phyloP scores from a whole-genome alignment of 805 yeast genomes.

The Spathaspora passalidarum region DNA sequence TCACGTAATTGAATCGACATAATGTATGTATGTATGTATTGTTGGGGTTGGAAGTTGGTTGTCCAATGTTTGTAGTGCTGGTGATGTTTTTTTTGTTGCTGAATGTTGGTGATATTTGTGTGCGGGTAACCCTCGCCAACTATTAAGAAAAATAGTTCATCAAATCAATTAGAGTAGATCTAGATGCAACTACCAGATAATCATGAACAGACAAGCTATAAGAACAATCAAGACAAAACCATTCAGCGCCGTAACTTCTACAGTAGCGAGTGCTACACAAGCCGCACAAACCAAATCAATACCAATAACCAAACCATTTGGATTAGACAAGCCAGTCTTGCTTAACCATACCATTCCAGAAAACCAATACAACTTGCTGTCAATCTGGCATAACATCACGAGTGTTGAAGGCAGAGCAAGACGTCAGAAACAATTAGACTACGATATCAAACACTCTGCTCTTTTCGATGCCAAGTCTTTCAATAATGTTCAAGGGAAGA shows the following conservation, averaged over 20 bases:
- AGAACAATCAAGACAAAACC: neutral
- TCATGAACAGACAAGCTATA: neutral
- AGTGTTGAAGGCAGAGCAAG: constrained; percentile 34
- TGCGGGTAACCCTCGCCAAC: neutral
- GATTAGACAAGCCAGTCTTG: constrained; percentile 28
- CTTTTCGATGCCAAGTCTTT: constrained; percentile 45
- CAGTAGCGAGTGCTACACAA: neutral
- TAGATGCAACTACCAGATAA: no score
- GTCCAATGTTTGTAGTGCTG: neutral
- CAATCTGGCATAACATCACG: constrained; percentile 24
- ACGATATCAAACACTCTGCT: constrained; percentile 42
- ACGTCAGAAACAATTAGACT: constrained; percentile 37
- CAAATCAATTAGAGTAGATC: neutral
- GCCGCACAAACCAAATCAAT: constrained; percentile 28
- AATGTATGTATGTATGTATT: neutral
- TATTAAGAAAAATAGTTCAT: neutral
- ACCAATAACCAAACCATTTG: constrained; percentile 35
- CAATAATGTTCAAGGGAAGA: constrained; percentile 76
- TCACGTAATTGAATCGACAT: constrained; percentile 61
- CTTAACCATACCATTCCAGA: constrained; percentile 21
- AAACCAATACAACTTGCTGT: constrained; percentile 12
- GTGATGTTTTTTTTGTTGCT: neutral
- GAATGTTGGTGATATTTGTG: neutral
- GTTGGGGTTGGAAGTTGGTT: neutral
- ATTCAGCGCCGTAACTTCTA: constrained; percentile 4